Conservation (phyloP, 805 yeast species). For the Kodamaea kaohsiungensis region DNA sequence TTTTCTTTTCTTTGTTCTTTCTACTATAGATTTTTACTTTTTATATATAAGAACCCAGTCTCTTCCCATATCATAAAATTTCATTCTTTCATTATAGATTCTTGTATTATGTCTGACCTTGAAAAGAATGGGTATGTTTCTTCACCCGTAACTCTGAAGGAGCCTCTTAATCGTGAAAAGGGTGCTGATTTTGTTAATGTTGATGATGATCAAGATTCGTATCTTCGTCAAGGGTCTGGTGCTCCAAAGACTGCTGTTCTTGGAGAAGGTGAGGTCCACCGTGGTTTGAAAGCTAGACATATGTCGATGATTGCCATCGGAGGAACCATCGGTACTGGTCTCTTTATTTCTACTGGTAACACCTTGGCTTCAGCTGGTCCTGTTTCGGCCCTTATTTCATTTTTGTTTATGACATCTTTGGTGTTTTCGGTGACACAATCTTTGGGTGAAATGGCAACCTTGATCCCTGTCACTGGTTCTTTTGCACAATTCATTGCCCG, state of each 20-base stretch:
- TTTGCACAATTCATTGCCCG: conserved; percentile 70
- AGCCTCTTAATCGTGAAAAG: conserved; percentile 14
- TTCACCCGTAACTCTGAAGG: conserved; percentile 8
- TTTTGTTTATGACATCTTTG: conserved; percentile 63
- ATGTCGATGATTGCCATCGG: conserved; percentile 77
- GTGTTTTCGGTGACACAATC: conserved; percentile 70
- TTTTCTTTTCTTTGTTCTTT: too few species aligned
- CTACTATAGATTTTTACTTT: too few species aligned
- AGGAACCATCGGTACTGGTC: conserved; percentile 79
- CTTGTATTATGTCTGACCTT: background rate
- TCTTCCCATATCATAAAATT: background rate
- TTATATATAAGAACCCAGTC: background rate
- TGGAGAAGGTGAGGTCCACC: conserved; percentile 42
- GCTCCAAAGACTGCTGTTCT: conserved; percentile 8
- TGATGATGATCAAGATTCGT: conserved; percentile 6
- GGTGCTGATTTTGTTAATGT: conserved; percentile 21
- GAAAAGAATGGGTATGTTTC: conserved; percentile 2
- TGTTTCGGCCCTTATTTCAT: conserved; percentile 64
- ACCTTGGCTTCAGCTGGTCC: conserved; percentile 66
- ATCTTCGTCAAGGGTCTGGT: background rate
- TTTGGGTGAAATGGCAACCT: conserved; percentile 81
- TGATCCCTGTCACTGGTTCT: conserved; percentile 67
- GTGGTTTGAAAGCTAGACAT: conserved; percentile 66
- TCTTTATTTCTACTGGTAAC: conserved; percentile 63
- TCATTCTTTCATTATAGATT: background rate